Evolutionary conservation across 345 rosid species (phyloP).

Genomic region (Rhodamnia rubescens): DNA sequence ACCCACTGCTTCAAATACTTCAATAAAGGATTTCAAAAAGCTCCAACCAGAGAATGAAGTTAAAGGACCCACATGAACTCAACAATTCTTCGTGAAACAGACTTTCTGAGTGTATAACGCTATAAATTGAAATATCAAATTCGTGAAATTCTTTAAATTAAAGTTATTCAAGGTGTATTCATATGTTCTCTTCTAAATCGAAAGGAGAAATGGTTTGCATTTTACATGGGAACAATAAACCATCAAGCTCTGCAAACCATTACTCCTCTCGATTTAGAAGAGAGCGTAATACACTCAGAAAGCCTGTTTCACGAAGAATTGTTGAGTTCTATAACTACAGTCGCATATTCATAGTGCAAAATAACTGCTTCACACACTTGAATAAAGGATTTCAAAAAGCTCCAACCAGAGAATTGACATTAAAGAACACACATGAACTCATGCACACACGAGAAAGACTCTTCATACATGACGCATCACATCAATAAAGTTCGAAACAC

Average conservation of each 20-base stretch:
- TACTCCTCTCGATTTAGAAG: neutral
- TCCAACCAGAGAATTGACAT: neutral
- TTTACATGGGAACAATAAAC: no score
- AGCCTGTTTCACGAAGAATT: neutral
- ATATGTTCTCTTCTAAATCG: neutral
- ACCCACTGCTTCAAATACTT: neutral
- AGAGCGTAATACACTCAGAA: neutral
- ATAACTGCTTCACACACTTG: neutral
- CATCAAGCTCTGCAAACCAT: no score
- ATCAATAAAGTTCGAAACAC: neutral
- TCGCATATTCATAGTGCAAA: neutral
- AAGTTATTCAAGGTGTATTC: neutral
- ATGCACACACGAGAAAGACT: neutral
- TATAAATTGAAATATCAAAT: neutral
- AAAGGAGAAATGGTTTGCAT: no score
- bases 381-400: neutral
- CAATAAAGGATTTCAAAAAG: neutral
- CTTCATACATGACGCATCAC: neutral
- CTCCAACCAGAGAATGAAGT: neutral
- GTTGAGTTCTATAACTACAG: neutral
- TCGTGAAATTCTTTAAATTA: neutral
- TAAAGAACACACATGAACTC: neutral
- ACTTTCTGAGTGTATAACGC: neutral
- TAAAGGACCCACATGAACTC: neutral
- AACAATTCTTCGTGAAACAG: neutral